Conservation (phyloP, 306 rosid genomes). For the Rosa lucieae region DNA sequence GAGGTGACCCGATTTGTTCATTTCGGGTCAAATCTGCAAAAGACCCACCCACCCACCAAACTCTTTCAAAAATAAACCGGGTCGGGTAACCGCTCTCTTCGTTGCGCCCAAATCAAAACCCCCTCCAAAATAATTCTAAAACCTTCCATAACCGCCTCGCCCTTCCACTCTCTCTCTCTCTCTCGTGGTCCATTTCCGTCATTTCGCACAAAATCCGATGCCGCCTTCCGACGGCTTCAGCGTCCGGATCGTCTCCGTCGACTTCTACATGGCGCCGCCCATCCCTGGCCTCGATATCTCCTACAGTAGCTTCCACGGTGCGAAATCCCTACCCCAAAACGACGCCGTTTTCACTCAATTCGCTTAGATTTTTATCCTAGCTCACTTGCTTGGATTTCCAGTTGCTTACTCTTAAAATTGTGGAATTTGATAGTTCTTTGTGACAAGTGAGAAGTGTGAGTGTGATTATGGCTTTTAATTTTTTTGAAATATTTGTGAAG, state of each 20-base stretch:
- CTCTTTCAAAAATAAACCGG: slow-evolving; percentile 7
- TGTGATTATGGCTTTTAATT: background rate
- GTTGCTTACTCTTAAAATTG: background rate
- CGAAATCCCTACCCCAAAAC: background rate
- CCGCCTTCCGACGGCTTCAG: slow-evolving; percentile 48
- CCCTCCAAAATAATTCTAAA: background rate
- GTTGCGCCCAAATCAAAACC: slow-evolving; percentile 12
- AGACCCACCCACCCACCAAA: background rate
- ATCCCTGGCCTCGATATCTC: slow-evolving; percentile 62
- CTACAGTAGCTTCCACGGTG: slow-evolving; percentile 90
- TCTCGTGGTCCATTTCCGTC: background rate
- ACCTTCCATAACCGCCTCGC: background rate
- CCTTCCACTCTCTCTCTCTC: background rate
- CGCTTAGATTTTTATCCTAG: background rate
- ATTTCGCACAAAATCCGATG: slow-evolving; percentile 27
- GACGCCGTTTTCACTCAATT: background rate
- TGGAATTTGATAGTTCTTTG: background rate
- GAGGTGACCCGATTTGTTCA: no score
- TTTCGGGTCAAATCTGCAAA: no score
- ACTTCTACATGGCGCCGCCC: slow-evolving; percentile 78
- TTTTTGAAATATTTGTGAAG: slow-evolving; percentile 30
- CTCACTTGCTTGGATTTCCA: background rate
- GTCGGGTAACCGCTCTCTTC: slow-evolving; percentile 4
- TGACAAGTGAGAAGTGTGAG: background rate
- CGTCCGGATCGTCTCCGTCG: slow-evolving; percentile 75